Conservation (phyloP, 805 yeast species). For the Kodamaea kaohsiungensis region DNA sequence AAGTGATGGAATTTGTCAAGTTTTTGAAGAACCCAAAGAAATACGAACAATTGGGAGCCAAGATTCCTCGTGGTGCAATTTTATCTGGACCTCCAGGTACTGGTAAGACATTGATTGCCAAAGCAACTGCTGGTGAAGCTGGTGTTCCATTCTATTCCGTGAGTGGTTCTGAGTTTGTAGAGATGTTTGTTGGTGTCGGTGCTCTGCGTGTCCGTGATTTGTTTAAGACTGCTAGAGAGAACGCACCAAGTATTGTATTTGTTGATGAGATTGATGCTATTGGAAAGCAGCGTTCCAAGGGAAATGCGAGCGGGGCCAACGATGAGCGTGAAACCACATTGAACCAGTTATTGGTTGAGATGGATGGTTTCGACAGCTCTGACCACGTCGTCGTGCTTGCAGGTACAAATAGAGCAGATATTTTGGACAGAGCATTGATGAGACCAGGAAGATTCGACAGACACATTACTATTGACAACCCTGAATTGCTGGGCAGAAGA, state of each 20-base stretch:
- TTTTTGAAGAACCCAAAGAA: conserved; percentile 88
- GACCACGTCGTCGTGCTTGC: conserved; percentile 97
- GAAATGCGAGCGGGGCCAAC: conserved; percentile 75
- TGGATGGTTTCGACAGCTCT: conserved; percentile 92
- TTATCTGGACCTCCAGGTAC: conserved; percentile 99
- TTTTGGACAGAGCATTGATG: conserved; percentile 86
- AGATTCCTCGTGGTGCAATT: conserved; percentile 97
- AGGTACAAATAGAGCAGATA: conserved; percentile 96
- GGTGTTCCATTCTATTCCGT: conserved; percentile 96
- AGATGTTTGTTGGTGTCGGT: conserved; percentile 99
- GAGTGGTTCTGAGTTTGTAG: conserved; percentile 96
- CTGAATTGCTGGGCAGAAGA: conserved; percentile 93
- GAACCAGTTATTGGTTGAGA: conserved; percentile 93
- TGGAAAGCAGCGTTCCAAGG: conserved; percentile 85
- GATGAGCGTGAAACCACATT: conserved; percentile 97
- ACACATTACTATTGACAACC: conserved; percentile 87
- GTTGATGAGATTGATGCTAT: conserved; percentile 99
- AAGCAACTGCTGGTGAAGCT: conserved; percentile 99
- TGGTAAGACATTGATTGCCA: conserved; percentile 95
- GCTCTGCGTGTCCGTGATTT: conserved; percentile 97
- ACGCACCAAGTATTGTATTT: conserved; percentile 94
- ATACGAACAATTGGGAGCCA: conserved; percentile 92
- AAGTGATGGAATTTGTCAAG: conserved; percentile 95
- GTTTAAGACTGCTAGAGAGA: conserved; percentile 86
- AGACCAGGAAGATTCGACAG: conserved; percentile 98